Evolutionary conservation across 768 basidiomycete species (phyloP).

Genomic region (Pleurotus platypus): DNA sequence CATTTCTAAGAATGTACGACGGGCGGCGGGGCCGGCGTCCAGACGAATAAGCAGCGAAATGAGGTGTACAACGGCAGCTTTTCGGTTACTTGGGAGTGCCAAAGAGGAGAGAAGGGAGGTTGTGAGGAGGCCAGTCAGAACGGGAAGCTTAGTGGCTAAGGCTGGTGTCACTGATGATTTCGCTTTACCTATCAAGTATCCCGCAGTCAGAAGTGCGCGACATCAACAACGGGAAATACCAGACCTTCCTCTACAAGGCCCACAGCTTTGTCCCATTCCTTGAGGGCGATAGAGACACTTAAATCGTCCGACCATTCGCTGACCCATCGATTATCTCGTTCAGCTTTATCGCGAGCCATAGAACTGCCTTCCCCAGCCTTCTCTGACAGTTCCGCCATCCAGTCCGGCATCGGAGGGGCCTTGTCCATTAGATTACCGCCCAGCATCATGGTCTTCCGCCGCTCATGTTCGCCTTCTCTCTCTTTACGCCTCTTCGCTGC

Average conservation of each 20-base stretch:
- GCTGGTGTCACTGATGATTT: constrained; percentile 54
- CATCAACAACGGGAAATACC: constrained; percentile 1
- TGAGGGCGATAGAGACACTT: constrained; percentile 85
- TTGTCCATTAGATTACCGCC: constrained; percentile 24
- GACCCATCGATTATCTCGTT: constrained; percentile 82
- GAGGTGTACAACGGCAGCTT: constrained; percentile 66
- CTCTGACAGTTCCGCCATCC: constrained; percentile 68
- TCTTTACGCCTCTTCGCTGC: constrained; percentile 87
- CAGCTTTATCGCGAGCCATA: constrained; percentile 67
- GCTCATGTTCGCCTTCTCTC: constrained; percentile 88
- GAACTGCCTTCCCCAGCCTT: constrained; percentile 50
- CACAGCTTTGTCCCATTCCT: constrained; percentile 88
- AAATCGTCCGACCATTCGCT: constrained; percentile 91
- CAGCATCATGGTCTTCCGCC: constrained; percentile 75
- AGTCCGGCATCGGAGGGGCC: constrained; percentile 66
- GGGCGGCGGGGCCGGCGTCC: constrained; percentile 72
- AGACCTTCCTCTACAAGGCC: constrained; percentile 78
- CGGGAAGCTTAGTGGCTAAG: constrained; percentile 56
- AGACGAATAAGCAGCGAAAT: constrained; percentile 74
- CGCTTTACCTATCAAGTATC: constrained; percentile 44
- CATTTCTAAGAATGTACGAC: constrained; percentile 78
- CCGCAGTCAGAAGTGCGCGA: neutral
- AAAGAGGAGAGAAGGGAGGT: constrained; percentile 70
- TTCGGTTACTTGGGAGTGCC: constrained; percentile 72
- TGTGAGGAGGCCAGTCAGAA: constrained; percentile 65